A percentile compares a stretch with the other conserved stretches of the same genome.
phyloP scores from a whole-genome alignment of 768 basidiomycete genomes.

The Lentinula guzmanii region DNA sequence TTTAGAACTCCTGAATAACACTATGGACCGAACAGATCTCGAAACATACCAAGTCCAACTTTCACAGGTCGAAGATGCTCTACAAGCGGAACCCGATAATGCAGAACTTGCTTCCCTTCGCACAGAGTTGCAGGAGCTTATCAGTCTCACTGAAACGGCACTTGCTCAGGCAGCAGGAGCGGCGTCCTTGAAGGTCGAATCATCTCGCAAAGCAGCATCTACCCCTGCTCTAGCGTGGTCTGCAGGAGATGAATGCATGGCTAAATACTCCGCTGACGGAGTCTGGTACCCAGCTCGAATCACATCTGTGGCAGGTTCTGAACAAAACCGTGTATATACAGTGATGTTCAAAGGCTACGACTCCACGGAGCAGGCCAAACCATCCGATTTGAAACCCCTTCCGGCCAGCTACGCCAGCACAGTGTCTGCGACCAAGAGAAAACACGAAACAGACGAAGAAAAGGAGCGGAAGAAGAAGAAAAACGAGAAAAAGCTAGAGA shows the following conservation, averaged over 20 bases:
- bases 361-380: slow-evolving; percentile 79
- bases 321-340: slow-evolving; percentile 80
- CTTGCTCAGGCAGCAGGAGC: slow-evolving; percentile 65
- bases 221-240: slow-evolving; percentile 56
- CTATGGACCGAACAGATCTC: slow-evolving; percentile 67
- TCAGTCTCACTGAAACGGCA: slow-evolving; percentile 69
- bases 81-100: slow-evolving; percentile 71
- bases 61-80: slow-evolving; percentile 80
- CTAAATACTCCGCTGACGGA: slow-evolving; percentile 81
- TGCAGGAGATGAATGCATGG: slow-evolving; percentile 82
- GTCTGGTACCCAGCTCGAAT: slow-evolving; percentile 88
- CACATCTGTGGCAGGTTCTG: slow-evolving; percentile 75
- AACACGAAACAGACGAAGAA: slow-evolving; percentile 74
- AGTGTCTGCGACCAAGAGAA: slow-evolving; percentile 60
- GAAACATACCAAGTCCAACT: slow-evolving; percentile 89
- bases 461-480: slow-evolving; percentile 93
- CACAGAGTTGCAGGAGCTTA: slow-evolving; percentile 77
- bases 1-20: not conserved
- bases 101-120: slow-evolving; percentile 66
- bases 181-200: slow-evolving; percentile 54
- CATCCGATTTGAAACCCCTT: slow-evolving; percentile 62
- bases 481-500: slow-evolving; percentile 90
- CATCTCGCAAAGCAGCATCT: slow-evolving; percentile 47
- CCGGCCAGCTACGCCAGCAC: slow-evolving; percentile 49
- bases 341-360: slow-evolving; percentile 92